Evolutionary conservation across 306 rosid species (phyloP), one percentile per base, ranked within the genome.

Genomic region (Dryas drummondii): DNA sequence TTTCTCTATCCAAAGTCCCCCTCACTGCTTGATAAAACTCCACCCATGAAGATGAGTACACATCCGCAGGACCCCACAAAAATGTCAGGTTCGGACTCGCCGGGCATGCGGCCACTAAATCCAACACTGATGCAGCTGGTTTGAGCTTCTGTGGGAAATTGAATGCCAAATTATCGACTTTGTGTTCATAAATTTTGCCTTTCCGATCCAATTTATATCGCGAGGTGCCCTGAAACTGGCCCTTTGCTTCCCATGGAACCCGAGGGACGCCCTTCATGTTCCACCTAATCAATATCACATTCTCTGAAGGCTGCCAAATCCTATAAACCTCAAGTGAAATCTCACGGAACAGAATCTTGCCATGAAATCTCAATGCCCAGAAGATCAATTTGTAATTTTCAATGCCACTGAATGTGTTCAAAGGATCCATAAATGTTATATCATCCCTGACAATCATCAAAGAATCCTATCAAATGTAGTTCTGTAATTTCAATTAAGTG

Each of bases 231-330:
- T 94, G 97, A 84, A 94, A 94, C 46, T 92, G 87, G 40, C 98
- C 98, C 72, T 84, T 82, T 11, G 96, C 77, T 74, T 91, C 98
- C 98, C 98, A 94, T 64, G 98, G 97, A 70, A 94, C 97, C 17
- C 98, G 49, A 14, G 98, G 98, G 62, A 86, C 89, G 0, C 98
- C 98, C 81, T 75, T 88, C 83, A 91, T 77, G 82, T 90, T 94
- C 98, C 98, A 94, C 76, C 97, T 87, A 11, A 94, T 88, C 85
- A 86, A 61, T 53, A 94, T 92, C 58, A 87, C 91, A 76, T 91
- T 94, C 90, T 91, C 94, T 14, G 97, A 88, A 79, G 97, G 98
- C 79, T 91, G 98, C 98, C 98, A 94, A 75, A 91, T 88, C 85
- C 93, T 75, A 70, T 76, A 86, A 2, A 91, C 87, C 81, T 94